These are phyloP conservation scores for Populus davidiana DNA, from an alignment of 345 rosid genomes.

Conservation along the genomic window DNA sequence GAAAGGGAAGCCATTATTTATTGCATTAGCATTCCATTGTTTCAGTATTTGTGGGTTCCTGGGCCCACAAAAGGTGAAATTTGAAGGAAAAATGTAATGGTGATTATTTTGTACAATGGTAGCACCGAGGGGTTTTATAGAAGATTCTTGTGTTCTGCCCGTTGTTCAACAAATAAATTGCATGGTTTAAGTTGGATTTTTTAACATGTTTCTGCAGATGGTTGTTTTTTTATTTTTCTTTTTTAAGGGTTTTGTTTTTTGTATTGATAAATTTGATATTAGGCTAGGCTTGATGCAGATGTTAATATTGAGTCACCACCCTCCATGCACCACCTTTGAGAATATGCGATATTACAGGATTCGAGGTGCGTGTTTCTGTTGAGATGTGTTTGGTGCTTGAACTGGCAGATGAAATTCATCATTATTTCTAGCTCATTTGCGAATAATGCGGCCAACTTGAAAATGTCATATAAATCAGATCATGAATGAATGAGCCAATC, in stretches of 20 bases:
- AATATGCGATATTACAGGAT: conserved; percentile 88
- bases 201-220: background rate
- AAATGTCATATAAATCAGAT: too few species aligned
- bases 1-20: background rate
- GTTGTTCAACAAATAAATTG: background rate
- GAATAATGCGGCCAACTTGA: background rate
- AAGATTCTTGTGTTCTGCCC: background rate
- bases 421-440: background rate
- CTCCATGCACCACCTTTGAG: conserved; percentile 68
- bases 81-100: background rate
- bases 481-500: too few species aligned
- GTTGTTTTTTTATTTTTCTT: background rate
- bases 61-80: background rate
- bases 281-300: conserved; percentile 24
- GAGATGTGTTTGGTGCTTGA: background rate
- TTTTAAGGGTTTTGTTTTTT: background rate
- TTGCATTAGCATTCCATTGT: background rate
- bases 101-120: background rate
- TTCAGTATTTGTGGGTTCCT: background rate
- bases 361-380: conserved; percentile 47
- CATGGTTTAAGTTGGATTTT: background rate
- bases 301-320: conserved; percentile 86
- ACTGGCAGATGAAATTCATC: background rate
- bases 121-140: background rate
- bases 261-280: background rate